A percentile compares a stretch with the other conserved stretches of the same genome.
These are phyloP conservation scores for Gyromitra esculenta DNA, from an alignment of 2,329 filamentous ascomycete species.

Conservation along the genomic window DNA sequence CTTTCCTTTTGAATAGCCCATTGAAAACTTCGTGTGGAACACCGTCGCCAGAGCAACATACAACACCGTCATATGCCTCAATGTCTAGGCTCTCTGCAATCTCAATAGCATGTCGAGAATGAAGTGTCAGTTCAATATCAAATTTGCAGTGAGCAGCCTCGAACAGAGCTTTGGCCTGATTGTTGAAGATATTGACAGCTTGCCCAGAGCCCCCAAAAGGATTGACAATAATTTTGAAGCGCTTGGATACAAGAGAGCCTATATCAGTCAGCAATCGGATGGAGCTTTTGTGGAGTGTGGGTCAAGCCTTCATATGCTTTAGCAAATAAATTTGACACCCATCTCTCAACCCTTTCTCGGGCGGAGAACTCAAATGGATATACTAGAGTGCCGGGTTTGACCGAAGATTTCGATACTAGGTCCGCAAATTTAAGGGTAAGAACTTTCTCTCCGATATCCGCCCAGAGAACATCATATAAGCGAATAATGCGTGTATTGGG, in stretches of 20 bases:
- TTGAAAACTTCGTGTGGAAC: conserved; percentile 95
- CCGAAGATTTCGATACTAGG: conserved; percentile 67
- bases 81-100: conserved; percentile 80
- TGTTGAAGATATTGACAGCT: conserved; percentile 77
- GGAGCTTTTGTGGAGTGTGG: background rate
- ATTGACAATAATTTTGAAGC: conserved; percentile 89
- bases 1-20: conserved; percentile 78
- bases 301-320: conserved; percentile 66
- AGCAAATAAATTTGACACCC: conserved; percentile 72
- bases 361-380: conserved; percentile 69
- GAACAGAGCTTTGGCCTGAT: conserved; percentile 81
- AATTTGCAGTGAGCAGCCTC: conserved; percentile 80
- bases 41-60: conserved; percentile 91
- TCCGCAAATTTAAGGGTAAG: conserved; percentile 79
- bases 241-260: conserved; percentile 71
- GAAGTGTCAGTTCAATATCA: conserved; percentile 76
- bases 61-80: conserved; percentile 81
- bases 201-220: conserved; percentile 85
- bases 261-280: background rate
- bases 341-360: conserved; percentile 66
- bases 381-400: conserved; percentile 70
- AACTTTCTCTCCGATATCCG: conserved; percentile 69
- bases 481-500: conserved; percentile 66
- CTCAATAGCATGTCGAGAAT: conserved; percentile 79
- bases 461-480: conserved; percentile 87